A percentile compares a stretch with the other conserved stretches of the same genome.
phyloP scores from a whole-genome alignment of 768 basidiomycete genomes.

The Suillus discolor region DNA sequence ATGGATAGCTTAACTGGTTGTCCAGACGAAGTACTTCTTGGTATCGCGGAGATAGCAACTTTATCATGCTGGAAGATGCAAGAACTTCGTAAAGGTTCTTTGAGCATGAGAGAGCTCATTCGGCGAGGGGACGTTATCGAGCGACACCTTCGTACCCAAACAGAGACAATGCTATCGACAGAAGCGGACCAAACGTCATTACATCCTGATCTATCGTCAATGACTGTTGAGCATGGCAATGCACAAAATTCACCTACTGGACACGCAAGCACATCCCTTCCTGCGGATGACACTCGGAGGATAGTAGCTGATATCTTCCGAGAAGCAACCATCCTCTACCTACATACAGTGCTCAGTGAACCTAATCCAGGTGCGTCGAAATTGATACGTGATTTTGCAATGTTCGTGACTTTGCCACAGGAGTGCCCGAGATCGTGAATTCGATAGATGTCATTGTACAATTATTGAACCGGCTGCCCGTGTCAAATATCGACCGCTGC shows the following conservation, averaged over 20 bases:
- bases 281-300: constrained; percentile 47
- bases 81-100: constrained; percentile 61
- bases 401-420: constrained; percentile 38
- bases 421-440: constrained; percentile 68
- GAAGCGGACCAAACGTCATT: constrained; percentile 38
- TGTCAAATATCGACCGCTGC: constrained; percentile 64
- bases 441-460: constrained; percentile 59
- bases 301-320: constrained; percentile 59
- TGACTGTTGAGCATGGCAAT: constrained; percentile 17
- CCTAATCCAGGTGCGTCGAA: constrained; percentile 62
- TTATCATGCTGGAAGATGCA: constrained; percentile 75
- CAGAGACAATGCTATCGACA: constrained; percentile 32
- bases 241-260: constrained; percentile 20
- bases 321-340: constrained; percentile 66
- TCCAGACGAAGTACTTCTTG: constrained; percentile 77
- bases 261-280: constrained; percentile 31
- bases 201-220: constrained; percentile 41
- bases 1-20: constrained; percentile 77
- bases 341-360: constrained; percentile 72
- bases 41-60: constrained; percentile 71
- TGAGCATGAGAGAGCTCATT: constrained; percentile 77
- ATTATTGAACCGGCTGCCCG: constrained; percentile 52
- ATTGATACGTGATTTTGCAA: not conserved
- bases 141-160: constrained; percentile 55
- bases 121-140: constrained; percentile 74